Percentiles rank a stretch among this genome's conserved stretches.
Conservation (phyloP, 2,329 filamentous ascomycete genomes). For the Hymenoscyphus fructigenus region DNA sequence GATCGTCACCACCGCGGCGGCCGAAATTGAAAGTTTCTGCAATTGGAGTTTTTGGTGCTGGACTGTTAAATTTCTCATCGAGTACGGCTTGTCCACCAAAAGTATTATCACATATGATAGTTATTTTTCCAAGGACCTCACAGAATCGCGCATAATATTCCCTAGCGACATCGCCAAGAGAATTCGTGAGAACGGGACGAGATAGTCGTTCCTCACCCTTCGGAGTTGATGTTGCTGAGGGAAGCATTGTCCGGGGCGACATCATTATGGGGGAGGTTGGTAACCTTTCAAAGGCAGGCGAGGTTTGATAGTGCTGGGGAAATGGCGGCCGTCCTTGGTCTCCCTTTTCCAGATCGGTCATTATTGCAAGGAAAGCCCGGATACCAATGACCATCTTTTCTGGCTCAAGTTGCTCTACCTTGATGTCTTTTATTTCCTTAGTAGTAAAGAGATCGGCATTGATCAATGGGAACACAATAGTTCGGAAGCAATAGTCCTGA, state of each 20-base stretch:
- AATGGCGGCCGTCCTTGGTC: conserved; percentile 79
- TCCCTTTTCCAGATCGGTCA: conserved; percentile 86
- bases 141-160: conserved; percentile 91
- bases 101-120: conserved; percentile 92
- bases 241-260: conserved; percentile 31
- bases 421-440: conserved; percentile 54
- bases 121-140: conserved; percentile 92
- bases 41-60: conserved; percentile 91
- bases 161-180: conserved; percentile 72
- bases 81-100: conserved; percentile 94
- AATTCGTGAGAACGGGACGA: conserved; percentile 57
- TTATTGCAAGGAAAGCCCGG: conserved; percentile 86
- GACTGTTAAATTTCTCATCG: conserved; percentile 89
- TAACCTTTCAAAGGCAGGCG: conserved; percentile 44
- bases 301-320: conserved; percentile 61
- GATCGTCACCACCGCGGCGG: conserved; percentile 82
- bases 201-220: conserved; percentile 65
- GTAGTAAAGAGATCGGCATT: conserved; percentile 85
- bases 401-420: conserved; percentile 89
- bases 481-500: conserved; percentile 89
- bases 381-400: conserved; percentile 98
- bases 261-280: conserved; percentile 52
- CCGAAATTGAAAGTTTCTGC: conserved; percentile 91
- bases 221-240: conserved; percentile 26
- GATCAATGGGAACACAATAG: conserved; percentile 90